Evolutionary conservation across 2,329 filamentous ascomycete species (phyloP).

Genomic region (Sporothrix pseudoabietina): DNA sequence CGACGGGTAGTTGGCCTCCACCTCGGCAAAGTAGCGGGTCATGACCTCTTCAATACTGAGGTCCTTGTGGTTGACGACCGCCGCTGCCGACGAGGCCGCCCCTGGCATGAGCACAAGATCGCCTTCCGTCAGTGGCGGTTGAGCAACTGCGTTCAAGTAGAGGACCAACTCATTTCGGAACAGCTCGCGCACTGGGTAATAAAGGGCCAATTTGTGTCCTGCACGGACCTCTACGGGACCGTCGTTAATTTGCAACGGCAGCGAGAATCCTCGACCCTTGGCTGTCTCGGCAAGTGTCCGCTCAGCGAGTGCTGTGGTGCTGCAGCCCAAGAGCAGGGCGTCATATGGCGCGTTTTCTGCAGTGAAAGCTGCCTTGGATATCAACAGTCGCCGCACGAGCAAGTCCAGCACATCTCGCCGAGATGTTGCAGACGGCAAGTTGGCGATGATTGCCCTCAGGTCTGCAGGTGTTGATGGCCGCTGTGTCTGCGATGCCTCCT

Average conservation of each 20-base stretch:
- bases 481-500: too few species aligned
- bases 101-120: conserved; percentile 48
- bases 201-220: conserved; percentile 49
- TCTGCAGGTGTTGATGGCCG: conserved; percentile 43
- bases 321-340: conserved; percentile 79
- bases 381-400: conserved; percentile 70
- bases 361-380: conserved; percentile 62
- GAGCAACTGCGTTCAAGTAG: conserved; percentile 60
- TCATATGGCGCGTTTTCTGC: conserved; percentile 51
- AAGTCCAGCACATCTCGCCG: conserved; percentile 71
- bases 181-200: conserved; percentile 82
- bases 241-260: conserved; percentile 82
- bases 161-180: conserved; percentile 76
- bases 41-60: conserved; percentile 91
- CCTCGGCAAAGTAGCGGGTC: conserved; percentile 81
- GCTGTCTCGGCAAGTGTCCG: conserved; percentile 84
- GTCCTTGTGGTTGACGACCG: conserved; percentile 67
- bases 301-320: conserved; percentile 83
- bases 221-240: conserved; percentile 49
- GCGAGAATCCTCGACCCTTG: conserved; percentile 81
- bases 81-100: conserved; percentile 32
- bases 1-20: conserved; percentile 83
- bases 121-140: conserved; percentile 43
- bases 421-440: conserved; percentile 72
- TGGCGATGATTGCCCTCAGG: conserved; percentile 59